Conservation (phyloP, 148 eudicot species). For the Polygonum aviculare region DNA sequence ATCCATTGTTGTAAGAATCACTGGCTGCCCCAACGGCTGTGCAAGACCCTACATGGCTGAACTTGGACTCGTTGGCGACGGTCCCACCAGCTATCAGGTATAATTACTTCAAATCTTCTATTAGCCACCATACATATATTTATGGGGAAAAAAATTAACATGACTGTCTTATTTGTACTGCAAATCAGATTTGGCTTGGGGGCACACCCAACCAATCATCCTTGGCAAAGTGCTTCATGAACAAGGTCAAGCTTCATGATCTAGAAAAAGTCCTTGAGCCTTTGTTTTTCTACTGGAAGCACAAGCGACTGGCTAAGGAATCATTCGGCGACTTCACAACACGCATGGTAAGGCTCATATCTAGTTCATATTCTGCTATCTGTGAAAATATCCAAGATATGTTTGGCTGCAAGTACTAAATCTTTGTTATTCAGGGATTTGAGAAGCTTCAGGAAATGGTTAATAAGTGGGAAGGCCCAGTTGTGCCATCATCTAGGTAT, state of each 20-base stretch:
- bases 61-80: conserved; percentile 97
- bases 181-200: conserved; percentile 83
- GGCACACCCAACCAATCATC: conserved; percentile 89
- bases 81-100: conserved; percentile 99
- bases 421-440: conserved; percentile 45
- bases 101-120: not conserved
- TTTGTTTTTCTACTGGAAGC: conserved; percentile 75
- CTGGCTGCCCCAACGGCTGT: conserved; percentile 99
- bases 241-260: conserved; percentile 87
- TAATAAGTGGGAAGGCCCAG: conserved; percentile 83
- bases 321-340: conserved; percentile 84
- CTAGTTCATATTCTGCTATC: not conserved
- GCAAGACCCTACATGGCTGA: conserved; percentile 99
- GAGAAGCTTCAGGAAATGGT: conserved; percentile 76
- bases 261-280: conserved; percentile 93
- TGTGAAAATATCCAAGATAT: not conserved
- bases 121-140: not conserved
- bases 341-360: conserved; percentile 51
- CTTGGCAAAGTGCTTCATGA: conserved; percentile 59
- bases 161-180: conserved; percentile 1
- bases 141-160: not conserved
- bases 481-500: conserved; percentile 57
- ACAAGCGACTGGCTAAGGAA: conserved; percentile 48
- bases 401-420: not conserved
- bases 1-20: conserved; percentile 70